Evolutionary conservation across 2,329 filamentous ascomycete genomes (phyloP).

Genomic region (Ceratocystis destructans): DNA sequence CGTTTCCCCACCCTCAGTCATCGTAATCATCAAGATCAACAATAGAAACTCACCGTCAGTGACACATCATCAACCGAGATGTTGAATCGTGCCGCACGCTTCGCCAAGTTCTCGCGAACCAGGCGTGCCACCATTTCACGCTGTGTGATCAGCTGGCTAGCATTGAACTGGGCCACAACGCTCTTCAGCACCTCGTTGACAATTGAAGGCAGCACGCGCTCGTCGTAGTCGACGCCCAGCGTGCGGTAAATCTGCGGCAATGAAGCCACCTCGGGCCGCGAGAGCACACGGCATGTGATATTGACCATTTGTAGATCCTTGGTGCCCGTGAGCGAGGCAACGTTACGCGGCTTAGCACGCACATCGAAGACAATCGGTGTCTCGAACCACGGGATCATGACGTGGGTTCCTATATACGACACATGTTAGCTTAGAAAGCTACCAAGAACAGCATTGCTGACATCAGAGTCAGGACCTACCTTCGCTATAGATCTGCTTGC

Average conservation of each 20-base stretch:
- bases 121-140: conserved; percentile 89
- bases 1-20: neutral
- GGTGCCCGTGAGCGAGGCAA: conserved; percentile 91
- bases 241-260: conserved; percentile 96
- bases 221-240: conserved; percentile 88
- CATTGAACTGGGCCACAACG: conserved; percentile 97
- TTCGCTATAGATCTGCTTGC: conserved; percentile 93
- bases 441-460: neutral
- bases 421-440: conserved; percentile 18
- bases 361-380: conserved; percentile 95
- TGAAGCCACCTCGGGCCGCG: conserved; percentile 71
- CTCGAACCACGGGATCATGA: conserved; percentile 93
- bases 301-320: conserved; percentile 99
- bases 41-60: conserved; percentile 54
- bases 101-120: conserved; percentile 83
- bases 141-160: conserved; percentile 95
- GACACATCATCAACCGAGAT: conserved; percentile 96
- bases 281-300: conserved; percentile 98
- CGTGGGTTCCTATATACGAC: conserved; percentile 60
- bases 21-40: no score
- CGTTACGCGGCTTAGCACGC: conserved; percentile 90
- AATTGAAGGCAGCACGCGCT: conserved; percentile 90
- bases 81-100: conserved; percentile 88
- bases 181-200: conserved; percentile 98
- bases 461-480: conserved; percentile 37